Evolutionary conservation across 495 filamentous ascomycete genomes (phyloP).

Genomic region (Neurospora sp.): DNA sequence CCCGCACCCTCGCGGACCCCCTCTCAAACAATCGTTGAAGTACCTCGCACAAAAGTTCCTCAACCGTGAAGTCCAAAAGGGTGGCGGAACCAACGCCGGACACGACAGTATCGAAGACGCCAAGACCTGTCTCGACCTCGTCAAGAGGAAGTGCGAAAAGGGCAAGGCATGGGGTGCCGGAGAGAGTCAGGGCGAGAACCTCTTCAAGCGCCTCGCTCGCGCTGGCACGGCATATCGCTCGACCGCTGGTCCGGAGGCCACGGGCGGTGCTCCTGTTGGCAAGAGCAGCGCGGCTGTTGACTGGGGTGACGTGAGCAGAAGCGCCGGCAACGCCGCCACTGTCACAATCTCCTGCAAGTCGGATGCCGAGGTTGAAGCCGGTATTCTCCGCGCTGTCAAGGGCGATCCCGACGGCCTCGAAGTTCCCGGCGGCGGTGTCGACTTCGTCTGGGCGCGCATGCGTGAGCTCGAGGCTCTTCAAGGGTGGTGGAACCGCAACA

Average conservation of each 20-base stretch:
- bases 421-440: constrained; percentile 61
- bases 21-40: constrained; percentile 65
- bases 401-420: constrained; percentile 53
- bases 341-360: constrained; percentile 61
- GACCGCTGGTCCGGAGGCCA: constrained; percentile 40
- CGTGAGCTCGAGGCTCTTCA: constrained; percentile 72
- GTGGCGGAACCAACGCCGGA: constrained; percentile 45
- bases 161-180: constrained; percentile 72
- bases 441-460: constrained; percentile 83
- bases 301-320: constrained; percentile 71
- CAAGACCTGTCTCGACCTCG: constrained; percentile 76
- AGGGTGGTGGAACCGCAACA: constrained; percentile 68
- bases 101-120: constrained; percentile 93
- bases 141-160: constrained; percentile 91
- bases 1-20: constrained; percentile 43
- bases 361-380: constrained; percentile 66
- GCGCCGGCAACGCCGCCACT: constrained; percentile 60
- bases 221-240: constrained; percentile 39
- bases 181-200: constrained; percentile 65
- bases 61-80: constrained; percentile 75
- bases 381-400: constrained; percentile 55
- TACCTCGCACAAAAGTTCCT: constrained; percentile 75
- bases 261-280: constrained; percentile 37
- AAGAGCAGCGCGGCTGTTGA: constrained; percentile 77
- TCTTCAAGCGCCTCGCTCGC: constrained; percentile 74